Evolutionary conservation across 2,329 filamentous ascomycete genomes (phyloP).

Genomic region (Sporothrix euskadiensis): DNA sequence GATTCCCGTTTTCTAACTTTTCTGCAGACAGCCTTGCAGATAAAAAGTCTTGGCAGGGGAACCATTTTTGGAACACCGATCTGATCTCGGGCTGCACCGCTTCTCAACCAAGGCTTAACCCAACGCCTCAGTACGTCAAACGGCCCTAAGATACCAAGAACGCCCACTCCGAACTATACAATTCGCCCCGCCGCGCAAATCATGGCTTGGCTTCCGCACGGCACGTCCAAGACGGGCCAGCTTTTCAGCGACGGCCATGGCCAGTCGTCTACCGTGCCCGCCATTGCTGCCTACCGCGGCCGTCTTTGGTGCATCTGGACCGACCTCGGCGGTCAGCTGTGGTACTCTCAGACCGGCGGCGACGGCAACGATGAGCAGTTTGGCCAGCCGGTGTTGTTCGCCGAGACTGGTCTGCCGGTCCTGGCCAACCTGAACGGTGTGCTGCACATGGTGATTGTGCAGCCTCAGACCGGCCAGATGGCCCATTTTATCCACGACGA

Average conservation of each 20-base stretch:
- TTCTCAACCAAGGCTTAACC: background rate
- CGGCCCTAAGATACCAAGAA: background rate
- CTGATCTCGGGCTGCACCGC: background rate
- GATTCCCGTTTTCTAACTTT: background rate
- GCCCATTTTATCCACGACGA: constrained; percentile 41
- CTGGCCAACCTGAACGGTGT: constrained; percentile 40
- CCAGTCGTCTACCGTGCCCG: constrained; percentile 39
- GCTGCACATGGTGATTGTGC: constrained; percentile 40
- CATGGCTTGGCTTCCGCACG: constrained; percentile 40
- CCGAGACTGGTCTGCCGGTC: constrained; percentile 39
- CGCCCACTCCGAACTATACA: background rate
- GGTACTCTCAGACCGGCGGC: constrained; percentile 39
- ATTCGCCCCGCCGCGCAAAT: background rate
- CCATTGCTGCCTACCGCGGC: constrained; percentile 42
- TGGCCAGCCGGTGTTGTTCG: constrained; percentile 36
- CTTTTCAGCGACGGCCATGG: constrained; percentile 36
- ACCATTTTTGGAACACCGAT: background rate
- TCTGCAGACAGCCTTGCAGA: constrained; percentile 15
- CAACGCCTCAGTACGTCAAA: background rate
- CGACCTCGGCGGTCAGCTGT: constrained; percentile 39
- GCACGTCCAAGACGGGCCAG: constrained; percentile 35
- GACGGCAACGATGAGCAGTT: constrained; percentile 36
- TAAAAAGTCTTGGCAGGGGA: constrained; percentile 20
- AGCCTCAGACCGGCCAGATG: constrained; percentile 37
- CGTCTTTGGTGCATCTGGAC: constrained; percentile 42